Base-by-base conservation (phyloP, 1,284 basidiomycete genomes). In the Ustilago loliicola region DNA sequence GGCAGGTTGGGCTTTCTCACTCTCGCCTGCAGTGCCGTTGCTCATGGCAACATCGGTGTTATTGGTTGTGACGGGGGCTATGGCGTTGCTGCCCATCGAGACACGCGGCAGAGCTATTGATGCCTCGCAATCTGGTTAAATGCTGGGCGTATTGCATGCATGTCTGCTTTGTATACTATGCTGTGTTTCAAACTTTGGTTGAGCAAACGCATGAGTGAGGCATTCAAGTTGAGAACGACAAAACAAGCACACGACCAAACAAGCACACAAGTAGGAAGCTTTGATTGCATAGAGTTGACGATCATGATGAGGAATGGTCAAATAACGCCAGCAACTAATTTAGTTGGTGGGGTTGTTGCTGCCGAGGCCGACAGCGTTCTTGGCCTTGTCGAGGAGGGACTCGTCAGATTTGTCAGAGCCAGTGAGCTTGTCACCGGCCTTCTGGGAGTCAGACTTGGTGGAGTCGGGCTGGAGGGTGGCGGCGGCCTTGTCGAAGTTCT, bases 361-460 rank as follows among this genome's bases (percentile, higher is more conserved):
- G 69, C 61, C 61, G 42, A 80, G 68, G 61, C 79, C 79, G 56
- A 80, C 66, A 48, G 79, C 72, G 72, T 80, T 68, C 79, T 80
- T 80, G 59, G 75, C 79, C 67, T 77, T 75, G 79, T 77, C 75
- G 64, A 80, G 45, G 72, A 80, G 27, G 29, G 75, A 77, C 61
- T 72, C 69, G 66, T 80, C 69, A 34, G 72, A 71, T 66, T 80
- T 65, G 69, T 80, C 70, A 32, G 50, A 53, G 64, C 72, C 88
- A 71, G 89, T 90, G 81, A 90, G 13, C 59, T 87, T 83, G 87
- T 92, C 91, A 57, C 89, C 88, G n/a, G 88, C 80, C 70, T 91
- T 82, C 81, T 86, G 85, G 40, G 82, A 75, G 77, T 67, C 77
- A 40, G 80, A 80, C 80, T 86, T 86, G 67, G 77, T 65, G 47